A percentile compares a stretch with the other conserved stretches of the same genome.
phyloP scores from a whole-genome alignment of 2,329 filamentous ascomycete genomes.

The Arthroderma sp. region DNA sequence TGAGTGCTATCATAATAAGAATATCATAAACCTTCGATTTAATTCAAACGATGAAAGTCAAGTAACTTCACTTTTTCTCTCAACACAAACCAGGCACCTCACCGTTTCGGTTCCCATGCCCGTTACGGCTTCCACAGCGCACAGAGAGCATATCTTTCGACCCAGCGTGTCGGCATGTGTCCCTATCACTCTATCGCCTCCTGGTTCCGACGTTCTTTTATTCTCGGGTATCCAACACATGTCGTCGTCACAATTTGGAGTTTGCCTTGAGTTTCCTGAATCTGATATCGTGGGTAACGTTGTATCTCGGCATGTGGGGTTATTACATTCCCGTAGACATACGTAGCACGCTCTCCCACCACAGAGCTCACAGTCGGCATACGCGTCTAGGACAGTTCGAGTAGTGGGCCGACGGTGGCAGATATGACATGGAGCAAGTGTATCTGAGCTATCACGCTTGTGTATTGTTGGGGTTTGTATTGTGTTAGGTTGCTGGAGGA shows the following conservation, averaged over 20 bases:
- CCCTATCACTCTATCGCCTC: conserved; percentile 24
- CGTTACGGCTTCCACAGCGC: conserved; percentile 27
- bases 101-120: conserved; percentile 25
- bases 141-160: conserved; percentile 27
- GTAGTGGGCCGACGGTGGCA: conserved; percentile 30
- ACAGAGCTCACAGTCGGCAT: conserved; percentile 30
- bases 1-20: too few relatives aligned
- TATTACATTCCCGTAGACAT: conserved; percentile 28
- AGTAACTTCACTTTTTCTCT: conserved; percentile 3
- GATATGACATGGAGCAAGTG: conserved; percentile 28
- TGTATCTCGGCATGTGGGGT: conserved; percentile 16
- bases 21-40: too few relatives aligned
- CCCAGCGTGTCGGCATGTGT: conserved; percentile 16
- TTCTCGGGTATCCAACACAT: background rate
- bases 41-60: too few relatives aligned
- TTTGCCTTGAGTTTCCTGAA: too few relatives aligned
- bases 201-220: background rate
- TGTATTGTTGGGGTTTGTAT: too few relatives aligned
- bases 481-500: too few relatives aligned
- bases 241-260: background rate
- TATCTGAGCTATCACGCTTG: background rate
- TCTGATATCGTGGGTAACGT: too few relatives aligned
- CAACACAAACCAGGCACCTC: conserved; percentile 26
- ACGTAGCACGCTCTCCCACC: conserved; percentile 28
- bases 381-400: conserved; percentile 26